Base-by-base conservation (phyloP, 257 asterid species). In the Vinca minor region DNA sequence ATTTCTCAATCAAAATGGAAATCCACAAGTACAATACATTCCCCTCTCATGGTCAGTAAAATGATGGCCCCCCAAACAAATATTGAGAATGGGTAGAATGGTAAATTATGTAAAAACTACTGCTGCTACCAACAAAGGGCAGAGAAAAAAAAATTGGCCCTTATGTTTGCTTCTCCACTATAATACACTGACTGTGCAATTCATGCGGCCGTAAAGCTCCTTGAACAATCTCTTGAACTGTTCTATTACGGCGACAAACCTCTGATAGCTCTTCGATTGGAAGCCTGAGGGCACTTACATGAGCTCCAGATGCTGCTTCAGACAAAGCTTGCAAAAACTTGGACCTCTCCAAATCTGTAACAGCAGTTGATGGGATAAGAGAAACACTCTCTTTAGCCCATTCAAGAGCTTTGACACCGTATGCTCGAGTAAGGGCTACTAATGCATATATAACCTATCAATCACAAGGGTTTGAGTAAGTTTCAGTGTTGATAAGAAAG, bases 201-300 rank as follows among this genome's bases (percentile, higher is more conserved):
- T 91, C 98, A 72, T 70, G 95, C 41, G 96, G 94, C 87, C 89
- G 82, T 83, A 91, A 73, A 76, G 98, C 91, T 77, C 94, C 96
- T 83, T 91, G 98, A 73, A 91, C 96, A 47, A 86, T 83, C 74
- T 88, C 98, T 77, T 87, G 98, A 68, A 92, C 98, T n/a, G 94
- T 85, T 77, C 96, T 76, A 74, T 92, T 92, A 7, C 98, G 95
- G 23, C 96, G 78, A 65, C 96, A 92, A 42, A 89, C 96, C 82
- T 89, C 98, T 0, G 98, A 85, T 52, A 92, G 69, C 71, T 92
- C 98, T 74, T 92, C 98, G 2, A 92, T 79, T 1, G 98, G 95
- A 70, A 78, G 72, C 78, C 85, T 83, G 69, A 84, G 71, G 61
- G 77, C 80, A 32, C 87, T 87, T 63, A 81, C 69, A 61, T 84